These are phyloP conservation scores for Wallemia hederae DNA, from an alignment of 1,284 basidiomycete species.

Conservation along the genomic window DNA sequence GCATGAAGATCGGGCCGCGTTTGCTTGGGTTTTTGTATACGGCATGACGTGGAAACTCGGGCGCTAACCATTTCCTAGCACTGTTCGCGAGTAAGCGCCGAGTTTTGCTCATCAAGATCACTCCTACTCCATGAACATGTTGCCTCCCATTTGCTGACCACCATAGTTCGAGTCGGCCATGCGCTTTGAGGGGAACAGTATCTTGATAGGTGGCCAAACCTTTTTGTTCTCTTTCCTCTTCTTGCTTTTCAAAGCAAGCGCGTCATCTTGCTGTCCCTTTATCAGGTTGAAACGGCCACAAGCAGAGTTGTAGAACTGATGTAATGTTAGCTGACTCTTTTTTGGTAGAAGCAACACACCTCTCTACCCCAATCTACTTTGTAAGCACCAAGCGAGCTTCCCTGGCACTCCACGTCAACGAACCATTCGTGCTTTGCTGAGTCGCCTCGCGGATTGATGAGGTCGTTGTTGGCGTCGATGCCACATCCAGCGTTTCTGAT, in stretches of 20 bases:
- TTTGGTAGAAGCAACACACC: not conserved
- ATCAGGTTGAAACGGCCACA: not conserved
- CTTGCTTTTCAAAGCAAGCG: not conserved
- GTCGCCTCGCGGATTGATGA: not conserved
- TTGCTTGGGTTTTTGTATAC: not conserved
- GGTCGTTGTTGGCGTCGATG: not conserved
- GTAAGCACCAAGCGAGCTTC: slow-evolving; percentile 1
- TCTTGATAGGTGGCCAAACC: not conserved
- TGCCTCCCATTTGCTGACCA: not conserved
- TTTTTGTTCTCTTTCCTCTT: not conserved
- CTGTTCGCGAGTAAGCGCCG: not conserved
- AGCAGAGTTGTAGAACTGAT: not conserved
- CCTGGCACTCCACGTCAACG: not conserved
- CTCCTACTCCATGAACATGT: not conserved
- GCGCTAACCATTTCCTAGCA: not conserved
- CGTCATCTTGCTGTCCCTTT: not conserved
- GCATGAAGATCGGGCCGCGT: not conserved
- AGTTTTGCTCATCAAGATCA: not conserved
- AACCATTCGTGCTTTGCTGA: not conserved
- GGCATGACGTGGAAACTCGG: not conserved
- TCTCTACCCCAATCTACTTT: not conserved
- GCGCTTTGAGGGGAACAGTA: not conserved
- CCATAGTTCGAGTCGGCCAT: not conserved
- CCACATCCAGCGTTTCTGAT: not conserved
- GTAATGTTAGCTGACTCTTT: too few relatives aligned